Conservation (phyloP, 345 rosid species). For the Noccaea bulbosa region DNA sequence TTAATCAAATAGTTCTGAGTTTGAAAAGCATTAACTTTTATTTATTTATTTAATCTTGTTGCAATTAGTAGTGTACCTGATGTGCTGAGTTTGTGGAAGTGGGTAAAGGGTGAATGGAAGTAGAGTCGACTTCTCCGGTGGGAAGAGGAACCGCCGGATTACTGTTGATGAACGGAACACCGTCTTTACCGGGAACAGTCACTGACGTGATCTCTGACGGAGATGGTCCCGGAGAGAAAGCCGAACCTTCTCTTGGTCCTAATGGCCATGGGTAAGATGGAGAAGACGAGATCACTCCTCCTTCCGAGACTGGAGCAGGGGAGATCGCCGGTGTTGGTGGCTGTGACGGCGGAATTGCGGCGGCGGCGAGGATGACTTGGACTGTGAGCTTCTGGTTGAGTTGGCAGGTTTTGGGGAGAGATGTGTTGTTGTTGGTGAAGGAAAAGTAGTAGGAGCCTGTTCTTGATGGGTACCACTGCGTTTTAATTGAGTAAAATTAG, state of each 20-base stretch:
- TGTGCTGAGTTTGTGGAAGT: conserved; percentile 51
- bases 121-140: conserved; percentile 93
- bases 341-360: conserved; percentile 43
- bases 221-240: conserved; percentile 64
- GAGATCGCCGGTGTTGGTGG: conserved; percentile 46
- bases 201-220: conserved; percentile 56
- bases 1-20: neutral
- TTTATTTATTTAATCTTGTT: neutral
- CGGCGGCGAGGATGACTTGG: conserved; percentile 47
- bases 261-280: conserved; percentile 87
- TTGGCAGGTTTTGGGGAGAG: conserved; percentile 55
- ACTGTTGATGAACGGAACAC: conserved; percentile 84
- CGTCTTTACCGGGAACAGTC: conserved; percentile 65
- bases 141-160: conserved; percentile 98
- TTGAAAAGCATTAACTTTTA: neutral
- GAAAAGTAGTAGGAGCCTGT: conserved; percentile 85
- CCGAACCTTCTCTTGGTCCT: conserved; percentile 60
- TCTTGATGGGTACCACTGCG: conserved; percentile 91
- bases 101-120: conserved; percentile 77
- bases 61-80: conserved; percentile 32
- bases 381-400: conserved; percentile 62
- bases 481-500: neutral
- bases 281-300: conserved; percentile 63
- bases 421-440: conserved; percentile 76
- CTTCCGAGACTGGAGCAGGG: conserved; percentile 67